Conservation (phyloP, 176 grass and related monocot genomes). For the Calamus simplicifolius region DNA sequence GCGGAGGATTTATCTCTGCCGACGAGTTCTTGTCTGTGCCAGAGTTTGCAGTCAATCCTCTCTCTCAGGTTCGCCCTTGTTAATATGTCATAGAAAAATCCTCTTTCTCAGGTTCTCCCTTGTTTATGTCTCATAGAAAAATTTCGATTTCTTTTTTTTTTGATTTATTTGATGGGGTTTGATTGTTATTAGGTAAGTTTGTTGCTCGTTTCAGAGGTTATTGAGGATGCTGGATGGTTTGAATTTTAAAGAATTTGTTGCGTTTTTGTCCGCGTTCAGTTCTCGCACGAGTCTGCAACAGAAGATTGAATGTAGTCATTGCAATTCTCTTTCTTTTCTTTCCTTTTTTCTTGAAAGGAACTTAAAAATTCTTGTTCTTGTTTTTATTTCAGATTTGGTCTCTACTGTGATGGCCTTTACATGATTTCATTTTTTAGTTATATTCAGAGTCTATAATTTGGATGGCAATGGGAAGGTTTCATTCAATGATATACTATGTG, state of each 20-base stretch:
- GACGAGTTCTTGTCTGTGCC: constrained; percentile 95
- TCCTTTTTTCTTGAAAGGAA: not conserved
- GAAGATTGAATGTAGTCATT: constrained; percentile 65
- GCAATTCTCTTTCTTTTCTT: not conserved
- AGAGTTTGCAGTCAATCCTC: constrained; percentile 85
- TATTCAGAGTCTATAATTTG: constrained; percentile 83
- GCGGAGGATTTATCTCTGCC: constrained; percentile 64
- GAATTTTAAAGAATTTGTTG: constrained; percentile 96
- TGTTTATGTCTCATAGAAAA: too few relatives aligned
- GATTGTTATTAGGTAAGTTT: not conserved
- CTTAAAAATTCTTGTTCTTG: not conserved
- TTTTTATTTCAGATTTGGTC: constrained; percentile 6
- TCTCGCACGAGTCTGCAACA: constrained; percentile 46
- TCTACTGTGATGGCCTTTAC: not conserved
- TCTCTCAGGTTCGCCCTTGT: constrained; percentile 48
- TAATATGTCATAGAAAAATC: constrained; percentile 17
- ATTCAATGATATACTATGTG: constrained; percentile 63
- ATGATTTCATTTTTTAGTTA: constrained; percentile 41
- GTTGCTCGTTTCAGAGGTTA: constrained; percentile 47
- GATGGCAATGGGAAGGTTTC: constrained; percentile 77
- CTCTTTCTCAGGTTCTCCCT: constrained; percentile 61
- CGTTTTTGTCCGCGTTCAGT: constrained; percentile 81
- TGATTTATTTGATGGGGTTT: not conserved
- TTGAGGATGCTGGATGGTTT: constrained; percentile 86
- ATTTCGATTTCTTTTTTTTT: not conserved